Percentiles rank a stretch among this genome's conserved stretches.
Conservation (phyloP, 2,329 filamentous ascomycete genomes). For the Colletotrichum magnum region DNA sequence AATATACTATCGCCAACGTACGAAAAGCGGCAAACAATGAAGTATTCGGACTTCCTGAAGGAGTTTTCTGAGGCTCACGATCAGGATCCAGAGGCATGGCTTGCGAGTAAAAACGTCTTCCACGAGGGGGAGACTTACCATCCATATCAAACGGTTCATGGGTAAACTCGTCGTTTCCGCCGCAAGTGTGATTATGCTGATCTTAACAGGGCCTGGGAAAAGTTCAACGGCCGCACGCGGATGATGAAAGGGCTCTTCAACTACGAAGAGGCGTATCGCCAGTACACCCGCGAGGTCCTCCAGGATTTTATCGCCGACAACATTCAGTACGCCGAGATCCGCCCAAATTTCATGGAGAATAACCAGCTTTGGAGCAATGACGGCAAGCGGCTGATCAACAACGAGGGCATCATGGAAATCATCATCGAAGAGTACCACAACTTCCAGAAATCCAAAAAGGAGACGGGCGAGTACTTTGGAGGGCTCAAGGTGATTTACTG, state of each 20-base stretch:
- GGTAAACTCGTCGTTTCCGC: constrained; percentile 56
- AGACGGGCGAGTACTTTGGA: constrained; percentile 63
- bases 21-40: constrained; percentile 59
- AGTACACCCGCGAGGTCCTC: constrained; percentile 72
- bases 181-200: not conserved
- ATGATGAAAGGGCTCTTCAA: constrained; percentile 82
- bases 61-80: constrained; percentile 50
- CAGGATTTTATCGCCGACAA: constrained; percentile 74
- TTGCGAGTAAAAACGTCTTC: constrained; percentile 74
- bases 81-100: constrained; percentile 63
- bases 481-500: constrained; percentile 81
- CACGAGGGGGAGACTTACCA: constrained; percentile 72
- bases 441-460: constrained; percentile 63
- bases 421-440: constrained; percentile 68
- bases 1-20: constrained; percentile 67
- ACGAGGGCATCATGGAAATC: constrained; percentile 72
- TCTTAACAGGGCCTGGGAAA: constrained; percentile 65
- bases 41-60: constrained; percentile 56
- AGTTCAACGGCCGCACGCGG: constrained; percentile 78
- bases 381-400: constrained; percentile 65
- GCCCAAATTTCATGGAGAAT: constrained; percentile 76
- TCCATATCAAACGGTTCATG: constrained; percentile 62
- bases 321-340: constrained; percentile 80
- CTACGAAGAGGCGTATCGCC: constrained; percentile 73
- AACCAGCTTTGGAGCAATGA: constrained; percentile 74